Base-by-base conservation (phyloP, 805 yeast genomes). In the Kuraishia borneana region DNA sequence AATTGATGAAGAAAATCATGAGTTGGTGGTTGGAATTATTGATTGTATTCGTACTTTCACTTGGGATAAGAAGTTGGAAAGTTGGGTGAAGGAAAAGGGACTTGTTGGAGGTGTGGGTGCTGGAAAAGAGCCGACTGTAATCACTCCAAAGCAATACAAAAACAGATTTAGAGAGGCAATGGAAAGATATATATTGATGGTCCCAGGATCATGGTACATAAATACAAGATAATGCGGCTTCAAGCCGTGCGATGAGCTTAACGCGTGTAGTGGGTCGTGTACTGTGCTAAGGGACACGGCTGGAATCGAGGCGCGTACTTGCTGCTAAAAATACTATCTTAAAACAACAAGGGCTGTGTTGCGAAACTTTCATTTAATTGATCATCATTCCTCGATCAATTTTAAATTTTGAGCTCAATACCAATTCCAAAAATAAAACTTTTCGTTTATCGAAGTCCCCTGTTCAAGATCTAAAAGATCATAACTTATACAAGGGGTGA, bases 31-130 rank as follows among this genome's bases (percentile, higher is more conserved):
- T 10, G 99, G 99, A 3, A 88, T 92, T 27, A 88, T 92, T 40
- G 84, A 92, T 54, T 92, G 94, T 64, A 76, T 92, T 30, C 60
- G 99, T 39, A 87, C 98, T 0, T 92, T 89, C 48, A 92, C 99
- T 0, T 92, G 99, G 99, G 99, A 92, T 49, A 92, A 92, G 56
- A 92, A 88, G 56, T 73, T 92, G 19, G 99, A 92, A 53, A 87
- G 94, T 53, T 92, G 98, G 98, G 98, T 92, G 25, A 92, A 92
- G 53, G 98, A 94, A 37, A 82, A 84, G 47, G 88, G 89, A 1
- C 63, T 92, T 25, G 95, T 89, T 29, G 87, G 87, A 4, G 56
- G 58, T 23, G 77, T 83, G 1, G 83, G 85, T 26, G 81, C 81
- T 34, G 83, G 85, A 1, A 89, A 83, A 46, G 95, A 83, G 43